Evolutionary conservation across 495 filamentous ascomycete genomes (phyloP), one percentile per base, ranked within the genome.

Genomic region (Tuber melanosporum): DNA sequence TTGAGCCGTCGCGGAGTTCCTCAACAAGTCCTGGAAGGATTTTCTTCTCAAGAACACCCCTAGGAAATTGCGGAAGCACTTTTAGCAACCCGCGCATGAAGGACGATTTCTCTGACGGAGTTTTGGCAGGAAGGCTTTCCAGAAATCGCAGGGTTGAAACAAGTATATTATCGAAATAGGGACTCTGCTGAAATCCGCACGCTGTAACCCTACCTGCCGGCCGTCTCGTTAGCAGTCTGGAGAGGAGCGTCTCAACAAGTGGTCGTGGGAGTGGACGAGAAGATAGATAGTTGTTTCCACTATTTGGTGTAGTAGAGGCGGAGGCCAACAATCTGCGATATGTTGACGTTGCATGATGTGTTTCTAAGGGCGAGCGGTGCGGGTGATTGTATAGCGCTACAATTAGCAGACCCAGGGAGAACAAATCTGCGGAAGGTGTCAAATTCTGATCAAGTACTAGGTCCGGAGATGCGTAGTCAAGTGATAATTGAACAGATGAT

Each of bases 121-220:
- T 97, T 85, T 99, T 99, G 57, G 94, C 91, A 2, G 95, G 94
- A 73, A 99, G 88, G 0, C 89, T 87, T 78, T 99, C 95, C 41
- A 99, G 86, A 81, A 98, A 99, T 41, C 96, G 94, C 73, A 99
- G 94, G 0, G 96, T 95, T 1, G 94, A 95, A 42, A 99, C 92
- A 39, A 99, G 87, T 72, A 97, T 94, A 83, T 98, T 98, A 84
- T 98, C 93, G 78, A 99, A 99, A 83, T 96, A 99, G 77, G 90
- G 89, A 76, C 93, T 94, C 83, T 97, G 90, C 82, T 99, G 95
- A 77, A 99, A 98, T 78, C 97, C 94, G 73, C 90, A 89, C 49
- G 95, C 96, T 74, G 90, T 95, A 86, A 97, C 89, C 44, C 95
- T 89, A 80, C 95, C 91, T 2, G 93, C 92, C 0, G 95, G 93